Conservation (phyloP, 805 yeast species). For the Grigorovia humatica region DNA sequence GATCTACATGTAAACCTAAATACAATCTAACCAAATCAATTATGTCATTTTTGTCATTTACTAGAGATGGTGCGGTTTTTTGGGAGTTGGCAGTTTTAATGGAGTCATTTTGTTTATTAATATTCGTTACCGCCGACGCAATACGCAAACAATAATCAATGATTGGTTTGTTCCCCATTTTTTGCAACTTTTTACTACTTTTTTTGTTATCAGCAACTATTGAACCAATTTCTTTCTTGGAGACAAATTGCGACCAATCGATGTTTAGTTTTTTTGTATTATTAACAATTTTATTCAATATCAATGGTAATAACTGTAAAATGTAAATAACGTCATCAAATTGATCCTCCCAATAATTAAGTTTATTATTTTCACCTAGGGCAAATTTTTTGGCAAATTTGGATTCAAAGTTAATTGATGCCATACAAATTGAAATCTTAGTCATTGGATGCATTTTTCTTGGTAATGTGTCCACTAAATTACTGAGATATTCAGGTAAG, state of each 20-base stretch:
- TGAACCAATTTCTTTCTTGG: not conserved
- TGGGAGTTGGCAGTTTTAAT: too few species aligned
- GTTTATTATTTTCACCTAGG: slow-evolving; percentile 50
- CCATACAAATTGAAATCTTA: slow-evolving; percentile 65
- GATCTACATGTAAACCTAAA: slow-evolving; percentile 74
- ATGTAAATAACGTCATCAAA: slow-evolving; percentile 62
- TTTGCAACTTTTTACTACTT: too few species aligned
- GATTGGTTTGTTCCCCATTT: not conserved
- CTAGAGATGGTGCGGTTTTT: too few species aligned
- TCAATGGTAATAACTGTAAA: slow-evolving; percentile 62
- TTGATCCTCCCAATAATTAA: slow-evolving; percentile 65
- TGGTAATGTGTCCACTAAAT: slow-evolving; percentile 54
- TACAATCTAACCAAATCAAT: slow-evolving; percentile 69
- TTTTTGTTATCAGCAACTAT: too few species aligned
- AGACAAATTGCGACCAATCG: not conserved
- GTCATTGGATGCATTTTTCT: slow-evolving; percentile 74
- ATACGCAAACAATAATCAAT: not conserved
- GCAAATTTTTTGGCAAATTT: slow-evolving; percentile 64
- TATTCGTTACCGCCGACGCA: not conserved
- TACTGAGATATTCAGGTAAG: slow-evolving; percentile 54
- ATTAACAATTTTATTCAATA: slow-evolving; percentile 14
- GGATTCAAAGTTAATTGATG: slow-evolving; percentile 63
- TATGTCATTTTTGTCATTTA: slow-evolving; percentile 34
- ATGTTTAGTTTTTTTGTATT: not conserved
- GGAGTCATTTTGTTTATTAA: not conserved